A percentile compares a stretch with the other conserved stretches of the same genome.
Evolutionary conservation across 371 early-diverging fungal species (phyloP).

Genomic region (Lichtheimia hyalospora): DNA sequence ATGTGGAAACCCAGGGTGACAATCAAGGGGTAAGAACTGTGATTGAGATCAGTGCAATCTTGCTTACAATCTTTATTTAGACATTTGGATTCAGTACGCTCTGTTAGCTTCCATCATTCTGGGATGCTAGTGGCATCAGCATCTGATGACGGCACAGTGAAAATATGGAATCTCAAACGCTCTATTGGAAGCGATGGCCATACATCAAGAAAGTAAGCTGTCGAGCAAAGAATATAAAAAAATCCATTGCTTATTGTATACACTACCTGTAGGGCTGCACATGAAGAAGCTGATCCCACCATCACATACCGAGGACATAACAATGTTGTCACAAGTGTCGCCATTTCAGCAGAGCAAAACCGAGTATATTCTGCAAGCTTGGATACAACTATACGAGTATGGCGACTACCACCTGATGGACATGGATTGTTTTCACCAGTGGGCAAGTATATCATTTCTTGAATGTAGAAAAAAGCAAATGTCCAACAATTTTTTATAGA

Average conservation of each 20-base stretch:
- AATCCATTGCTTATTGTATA: neutral
- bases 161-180: conserved; percentile 70
- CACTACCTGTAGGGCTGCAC: conserved; percentile 9
- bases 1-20: conserved; percentile 64
- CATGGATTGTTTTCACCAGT: conserved; percentile 55
- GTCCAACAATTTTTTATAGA: conserved; percentile 28
- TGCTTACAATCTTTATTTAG: conserved; percentile 32
- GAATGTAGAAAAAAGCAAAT: neutral
- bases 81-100: conserved; percentile 80
- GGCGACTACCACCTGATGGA: conserved; percentile 67
- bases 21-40: conserved; percentile 52
- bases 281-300: conserved; percentile 68
- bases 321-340: conserved; percentile 66
- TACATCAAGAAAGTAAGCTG: conserved; percentile 34
- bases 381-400: conserved; percentile 76
- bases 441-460: conserved; percentile 35
- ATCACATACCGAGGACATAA: conserved; percentile 85
- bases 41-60: neutral
- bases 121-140: conserved; percentile 69
- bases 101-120: conserved; percentile 68
- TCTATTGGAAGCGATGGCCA: conserved; percentile 36
- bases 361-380: conserved; percentile 72
- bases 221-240: neutral
- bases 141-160: conserved; percentile 85
- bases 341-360: conserved; percentile 59